Evolutionary conservation across 345 rosid genomes (phyloP).

Genomic region (Mallotus nudiflorus): DNA sequence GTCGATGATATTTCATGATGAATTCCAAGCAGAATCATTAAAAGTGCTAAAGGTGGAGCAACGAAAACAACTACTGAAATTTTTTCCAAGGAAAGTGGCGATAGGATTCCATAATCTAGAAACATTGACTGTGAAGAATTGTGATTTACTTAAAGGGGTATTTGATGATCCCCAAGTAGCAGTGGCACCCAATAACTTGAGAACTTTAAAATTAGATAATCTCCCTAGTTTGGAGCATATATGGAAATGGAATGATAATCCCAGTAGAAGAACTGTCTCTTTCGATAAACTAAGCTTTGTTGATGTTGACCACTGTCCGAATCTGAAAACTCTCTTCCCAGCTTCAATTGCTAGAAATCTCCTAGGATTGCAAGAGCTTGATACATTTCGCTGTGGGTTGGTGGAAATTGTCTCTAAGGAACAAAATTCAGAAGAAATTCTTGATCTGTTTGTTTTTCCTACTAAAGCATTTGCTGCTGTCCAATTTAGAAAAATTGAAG

Average conservation of each 20-base stretch:
- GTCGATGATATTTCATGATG: background rate
- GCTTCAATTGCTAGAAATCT: no score
- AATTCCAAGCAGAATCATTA: background rate
- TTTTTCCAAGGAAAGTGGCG: conserved; percentile 6
- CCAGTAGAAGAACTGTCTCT: conserved; percentile 7
- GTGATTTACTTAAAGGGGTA: conserved; percentile 10
- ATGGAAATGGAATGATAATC: conserved; percentile 13
- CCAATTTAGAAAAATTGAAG: background rate
- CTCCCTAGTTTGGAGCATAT: conserved; percentile 12
- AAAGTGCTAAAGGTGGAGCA: background rate
- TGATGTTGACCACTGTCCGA: background rate
- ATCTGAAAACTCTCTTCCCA: conserved; percentile 21
- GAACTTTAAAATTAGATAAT: background rate
- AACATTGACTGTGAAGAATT: background rate
- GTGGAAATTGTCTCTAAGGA: conserved; percentile 23
- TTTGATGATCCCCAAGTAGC: conserved; percentile 10
- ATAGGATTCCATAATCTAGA: conserved; percentile 10
- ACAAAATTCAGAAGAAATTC: background rate
- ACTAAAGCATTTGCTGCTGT: background rate
- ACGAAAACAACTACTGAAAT: background rate
- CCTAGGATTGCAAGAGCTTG: no score
- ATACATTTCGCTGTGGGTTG: conserved; percentile 17
- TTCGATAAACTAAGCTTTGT: background rate
- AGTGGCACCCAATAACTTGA: background rate
- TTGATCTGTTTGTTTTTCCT: conserved; percentile 19